Conservation (phyloP, 345 rosid species). For the Sisymbrium irio region DNA sequence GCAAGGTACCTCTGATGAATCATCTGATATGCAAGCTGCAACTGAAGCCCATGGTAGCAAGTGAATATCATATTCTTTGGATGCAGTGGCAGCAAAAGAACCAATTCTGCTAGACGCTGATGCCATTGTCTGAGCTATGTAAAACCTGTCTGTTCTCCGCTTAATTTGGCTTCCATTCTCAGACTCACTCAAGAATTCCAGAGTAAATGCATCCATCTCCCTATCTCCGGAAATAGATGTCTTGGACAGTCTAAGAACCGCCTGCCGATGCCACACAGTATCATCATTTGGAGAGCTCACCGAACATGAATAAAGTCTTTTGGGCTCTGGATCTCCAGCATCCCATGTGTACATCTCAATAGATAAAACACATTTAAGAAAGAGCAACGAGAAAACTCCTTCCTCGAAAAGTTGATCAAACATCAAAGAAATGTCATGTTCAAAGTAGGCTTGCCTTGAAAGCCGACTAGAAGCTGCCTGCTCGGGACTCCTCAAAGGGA, state of each 20-base stretch:
- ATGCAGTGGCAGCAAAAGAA: conserved; percentile 76
- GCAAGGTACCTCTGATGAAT: conserved; percentile 54
- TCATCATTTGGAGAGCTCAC: conserved; percentile 51
- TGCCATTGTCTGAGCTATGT: conserved; percentile 86
- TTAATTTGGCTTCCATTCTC: conserved; percentile 42
- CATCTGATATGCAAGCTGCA: conserved; percentile 83
- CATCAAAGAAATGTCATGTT: conserved; percentile 61
- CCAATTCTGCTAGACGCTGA: conserved; percentile 66
- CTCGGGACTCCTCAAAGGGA: conserved; percentile 75
- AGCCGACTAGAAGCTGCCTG: conserved; percentile 81
- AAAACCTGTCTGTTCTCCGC: conserved; percentile 60
- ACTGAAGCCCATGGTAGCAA: conserved; percentile 93
- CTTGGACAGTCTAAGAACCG: conserved; percentile 67
- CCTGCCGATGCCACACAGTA: conserved; percentile 65
- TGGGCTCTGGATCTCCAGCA: conserved; percentile 61
- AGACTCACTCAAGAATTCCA: conserved; percentile 70
- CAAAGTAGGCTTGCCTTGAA: conserved; percentile 78
- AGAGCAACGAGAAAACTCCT: conserved; percentile 72
- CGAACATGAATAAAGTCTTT: conserved; percentile 60
- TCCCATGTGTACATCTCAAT: conserved; percentile 87
- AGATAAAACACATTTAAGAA: conserved; percentile 69
- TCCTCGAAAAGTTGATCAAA: conserved; percentile 75
- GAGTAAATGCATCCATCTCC: conserved; percentile 65
- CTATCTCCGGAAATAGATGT: conserved; percentile 37
- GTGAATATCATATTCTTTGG: conserved; percentile 89